phyloP scores from a whole-genome alignment of 345 rosid species.

The Cardiospermum halicacabum region DNA sequence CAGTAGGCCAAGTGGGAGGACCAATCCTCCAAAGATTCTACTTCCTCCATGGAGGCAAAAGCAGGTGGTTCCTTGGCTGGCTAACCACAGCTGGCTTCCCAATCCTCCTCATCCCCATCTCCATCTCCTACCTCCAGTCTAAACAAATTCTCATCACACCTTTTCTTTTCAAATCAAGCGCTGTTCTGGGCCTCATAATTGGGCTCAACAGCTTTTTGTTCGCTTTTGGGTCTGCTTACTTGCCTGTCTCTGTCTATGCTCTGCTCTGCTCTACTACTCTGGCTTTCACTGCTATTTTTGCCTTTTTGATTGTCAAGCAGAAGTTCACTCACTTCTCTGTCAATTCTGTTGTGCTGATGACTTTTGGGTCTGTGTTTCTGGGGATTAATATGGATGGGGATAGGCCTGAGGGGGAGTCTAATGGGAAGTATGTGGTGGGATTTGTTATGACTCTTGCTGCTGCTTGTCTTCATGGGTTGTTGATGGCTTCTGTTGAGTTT shows the following conservation, averaged over 20 bases:
- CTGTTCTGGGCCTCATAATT: not conserved
- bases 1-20: not conserved
- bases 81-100: constrained; percentile 2
- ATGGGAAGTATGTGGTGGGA: not conserved
- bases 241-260: not conserved
- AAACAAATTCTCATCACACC: not conserved
- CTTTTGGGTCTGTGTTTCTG: not conserved
- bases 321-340: constrained; percentile 2
- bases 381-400: not conserved
- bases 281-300: not conserved
- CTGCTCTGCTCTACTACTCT: not conserved
- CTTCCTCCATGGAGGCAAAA: constrained; percentile 1
- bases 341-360: not conserved
- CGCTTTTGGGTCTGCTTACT: not conserved
- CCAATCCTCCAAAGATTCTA: not conserved
- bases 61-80: not conserved
- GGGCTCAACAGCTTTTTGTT: not conserved
- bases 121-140: not conserved
- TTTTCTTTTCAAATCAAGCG: not conserved
- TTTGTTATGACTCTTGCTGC: not conserved
- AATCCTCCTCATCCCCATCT: not conserved
- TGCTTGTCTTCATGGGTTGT: not conserved
- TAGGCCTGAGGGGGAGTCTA: not conserved
- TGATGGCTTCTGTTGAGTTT: not conserved
- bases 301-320: not conserved